Percentiles rank a stretch among this genome's conserved stretches.
Evolutionary conservation across 2,329 filamentous ascomycete species (phyloP).

Genomic region (Trichoderma sp.): DNA sequence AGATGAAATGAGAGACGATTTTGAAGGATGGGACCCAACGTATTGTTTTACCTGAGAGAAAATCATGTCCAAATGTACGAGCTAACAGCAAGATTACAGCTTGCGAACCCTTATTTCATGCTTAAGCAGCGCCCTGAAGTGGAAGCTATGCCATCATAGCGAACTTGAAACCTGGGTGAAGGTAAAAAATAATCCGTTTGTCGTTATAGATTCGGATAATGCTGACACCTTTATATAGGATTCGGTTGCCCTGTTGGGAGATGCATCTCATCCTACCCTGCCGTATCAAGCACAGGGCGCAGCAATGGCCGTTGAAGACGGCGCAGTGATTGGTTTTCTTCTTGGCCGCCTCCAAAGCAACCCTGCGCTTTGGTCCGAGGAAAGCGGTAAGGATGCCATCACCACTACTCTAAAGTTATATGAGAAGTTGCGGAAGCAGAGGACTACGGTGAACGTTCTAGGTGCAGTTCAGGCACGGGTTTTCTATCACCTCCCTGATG

Average conservation of each 20-base stretch:
- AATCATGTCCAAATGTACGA: not conserved
- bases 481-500: not conserved
- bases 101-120: not conserved
- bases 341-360: not conserved
- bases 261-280: not conserved
- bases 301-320: not conserved
- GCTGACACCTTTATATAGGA: not conserved
- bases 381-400: not conserved
- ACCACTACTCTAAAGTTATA: not conserved
- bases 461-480: not conserved
- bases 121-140: not conserved
- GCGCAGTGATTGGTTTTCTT: not conserved
- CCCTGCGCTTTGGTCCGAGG: not conserved
- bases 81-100: not conserved
- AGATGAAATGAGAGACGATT: not conserved
- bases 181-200: accelerated
- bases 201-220: not conserved
- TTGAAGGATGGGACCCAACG: not conserved
- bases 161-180: not conserved
- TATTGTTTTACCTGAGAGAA: not conserved
- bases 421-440: not conserved
- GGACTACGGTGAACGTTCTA: not conserved
- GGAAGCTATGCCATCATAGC: not conserved
- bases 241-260: not conserved
- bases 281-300: not conserved